phyloP scores from a whole-genome alignment of 2,329 filamentous ascomycete genomes.

The Arthrobotrys pseudoclavata region DNA sequence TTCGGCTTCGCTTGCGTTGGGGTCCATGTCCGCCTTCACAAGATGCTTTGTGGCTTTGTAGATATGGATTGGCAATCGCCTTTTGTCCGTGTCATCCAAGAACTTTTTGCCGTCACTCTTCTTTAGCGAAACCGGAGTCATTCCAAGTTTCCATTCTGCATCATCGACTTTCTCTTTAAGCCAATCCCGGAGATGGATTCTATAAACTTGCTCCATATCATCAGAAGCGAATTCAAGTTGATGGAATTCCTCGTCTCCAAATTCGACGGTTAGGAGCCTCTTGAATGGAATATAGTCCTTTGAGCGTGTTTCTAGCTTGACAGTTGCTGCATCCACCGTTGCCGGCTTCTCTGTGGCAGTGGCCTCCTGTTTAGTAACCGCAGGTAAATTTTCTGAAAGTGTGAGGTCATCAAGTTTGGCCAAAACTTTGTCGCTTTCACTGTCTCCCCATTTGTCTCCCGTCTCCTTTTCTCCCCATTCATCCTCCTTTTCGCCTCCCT shows the following conservation, averaged over 20 bases:
- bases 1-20: background rate
- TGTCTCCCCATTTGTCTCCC: background rate
- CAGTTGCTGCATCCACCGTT: background rate
- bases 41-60: constrained; percentile 12
- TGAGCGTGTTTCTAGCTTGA: background rate
- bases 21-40: background rate
- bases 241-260: background rate
- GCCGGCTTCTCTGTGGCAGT: background rate
- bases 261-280: background rate
- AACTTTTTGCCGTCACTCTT: constrained; percentile 8
- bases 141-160: constrained; percentile 29
- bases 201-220: constrained; percentile 43
- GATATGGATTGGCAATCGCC: constrained; percentile 20
- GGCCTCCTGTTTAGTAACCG: background rate
- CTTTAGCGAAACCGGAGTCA: background rate
- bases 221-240: constrained; percentile 32
- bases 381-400: background rate
- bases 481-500: constrained; percentile 5
- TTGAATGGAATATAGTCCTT: background rate
- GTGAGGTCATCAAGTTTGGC: background rate
- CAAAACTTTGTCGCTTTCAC: background rate
- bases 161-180: constrained; percentile 20
- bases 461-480: constrained; percentile 17
- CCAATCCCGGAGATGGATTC: constrained; percentile 22
- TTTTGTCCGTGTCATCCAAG: background rate